Evolutionary conservation across 306 rosid genomes (phyloP).

Genomic region (Acacia acuminata): DNA sequence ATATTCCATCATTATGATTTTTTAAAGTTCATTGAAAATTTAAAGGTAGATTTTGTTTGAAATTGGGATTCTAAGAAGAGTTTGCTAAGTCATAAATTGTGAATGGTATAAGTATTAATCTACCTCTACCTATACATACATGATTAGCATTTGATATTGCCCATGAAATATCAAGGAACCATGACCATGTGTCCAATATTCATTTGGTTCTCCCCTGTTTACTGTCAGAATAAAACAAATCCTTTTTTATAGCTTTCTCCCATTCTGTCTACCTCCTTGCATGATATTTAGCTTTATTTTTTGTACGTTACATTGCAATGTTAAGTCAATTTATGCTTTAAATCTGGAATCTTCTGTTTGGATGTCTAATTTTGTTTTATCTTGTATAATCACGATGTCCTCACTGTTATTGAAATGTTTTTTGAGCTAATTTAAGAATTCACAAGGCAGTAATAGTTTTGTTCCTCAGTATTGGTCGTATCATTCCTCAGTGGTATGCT

Average conservation of each 20-base stretch:
- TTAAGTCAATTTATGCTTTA: background rate
- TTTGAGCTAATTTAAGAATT: constrained; percentile 30
- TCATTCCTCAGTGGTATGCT: constrained; percentile 78
- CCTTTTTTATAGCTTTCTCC: constrained; percentile 11
- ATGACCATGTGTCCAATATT: constrained; percentile 1
- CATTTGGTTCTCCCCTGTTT: background rate
- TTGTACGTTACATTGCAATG: background rate
- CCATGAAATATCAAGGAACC: background rate
- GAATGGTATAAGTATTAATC: too few species aligned
- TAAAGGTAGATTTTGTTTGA: too few species aligned
- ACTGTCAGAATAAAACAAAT: constrained; percentile 7
- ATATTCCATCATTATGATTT: too few species aligned
- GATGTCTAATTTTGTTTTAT: constrained; percentile 17
- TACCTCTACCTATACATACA: too few species aligned
- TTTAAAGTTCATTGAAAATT: too few species aligned
- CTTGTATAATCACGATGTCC: too few species aligned
- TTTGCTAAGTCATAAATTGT: too few species aligned
- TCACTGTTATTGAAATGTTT: too few species aligned
- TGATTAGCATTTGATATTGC: too few species aligned
- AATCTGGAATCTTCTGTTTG: constrained; percentile 33
- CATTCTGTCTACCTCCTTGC: background rate
- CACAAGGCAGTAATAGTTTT: constrained; percentile 14
- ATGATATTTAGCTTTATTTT: background rate
- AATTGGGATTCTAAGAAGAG: too few species aligned
- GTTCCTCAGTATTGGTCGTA: constrained; percentile 81